Evolutionary conservation across 2,329 filamentous ascomycete genomes (phyloP), one percentile per base, ranked within the genome.

Genomic region (Phyllosticta paracitricarpa): DNA sequence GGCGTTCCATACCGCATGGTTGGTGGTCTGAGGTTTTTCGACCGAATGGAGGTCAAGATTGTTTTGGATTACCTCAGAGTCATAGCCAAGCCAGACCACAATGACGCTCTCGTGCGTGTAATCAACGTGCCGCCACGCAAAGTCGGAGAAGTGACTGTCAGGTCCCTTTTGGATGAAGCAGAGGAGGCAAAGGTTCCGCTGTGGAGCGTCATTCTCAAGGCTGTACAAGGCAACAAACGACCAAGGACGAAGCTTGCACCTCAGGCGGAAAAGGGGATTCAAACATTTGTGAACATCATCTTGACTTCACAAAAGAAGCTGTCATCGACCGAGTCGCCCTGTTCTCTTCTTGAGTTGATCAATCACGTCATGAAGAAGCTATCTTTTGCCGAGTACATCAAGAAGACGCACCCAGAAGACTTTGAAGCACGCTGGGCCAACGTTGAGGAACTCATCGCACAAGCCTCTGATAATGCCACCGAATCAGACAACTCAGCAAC

Each of bases 1-100:
- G 91, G 91, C 1, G 85, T 97, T 51, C 82, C 91, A 0, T 99
- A 97, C 73, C 86, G 86, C 57, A 97, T 97, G 92, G 87, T 97
- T 58, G 93, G 88, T 68, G 93, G 94, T 1, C 84, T 85, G 64
- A 89, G 89, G 62, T 99, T 99, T 72, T 97, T 95, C 69, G 94
- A 99, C 66, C 85, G 94, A 58, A 82, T 85, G 2, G 93, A 99
- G 71, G 88, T 97, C 70, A 95, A 94, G 72, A 81, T 91, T 6
- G 72, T 97, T 0, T 75, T 97, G 3, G 91, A 97, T 71, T 97
- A 99, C 71, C 79, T 97, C 14, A 84, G 91, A 33, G 87, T 95
- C 3, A 85, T 97, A 33, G 84, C 89, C 68, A 88, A 95, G 64
- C 89, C 91, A 1, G 82, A 89, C 54, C 92, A 95, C 70, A 96